Evolutionary conservation across 1,284 basidiomycete species (phyloP).

Genomic region (Leccinum solheimii): DNA sequence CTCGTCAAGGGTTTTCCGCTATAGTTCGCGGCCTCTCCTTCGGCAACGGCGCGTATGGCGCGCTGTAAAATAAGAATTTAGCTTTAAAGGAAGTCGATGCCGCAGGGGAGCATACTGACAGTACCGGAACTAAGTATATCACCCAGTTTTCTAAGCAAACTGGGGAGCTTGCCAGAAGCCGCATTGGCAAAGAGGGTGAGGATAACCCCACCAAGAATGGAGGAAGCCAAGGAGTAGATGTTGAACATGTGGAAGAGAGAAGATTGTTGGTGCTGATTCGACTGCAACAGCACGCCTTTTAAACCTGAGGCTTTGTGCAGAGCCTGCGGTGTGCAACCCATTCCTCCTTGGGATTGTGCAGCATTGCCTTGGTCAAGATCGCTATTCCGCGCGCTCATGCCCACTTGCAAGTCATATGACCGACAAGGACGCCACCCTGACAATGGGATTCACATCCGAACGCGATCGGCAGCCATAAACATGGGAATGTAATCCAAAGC

Average conservation of each 20-base stretch:
- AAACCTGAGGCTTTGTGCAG: conserved; percentile 1
- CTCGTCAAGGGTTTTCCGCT: conserved; percentile 20
- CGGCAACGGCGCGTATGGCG: background rate
- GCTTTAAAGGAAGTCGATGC: background rate
- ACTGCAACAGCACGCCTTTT: conserved; percentile 1
- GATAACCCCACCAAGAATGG: conserved; percentile 19
- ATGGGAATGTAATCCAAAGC: background rate
- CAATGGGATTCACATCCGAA: background rate
- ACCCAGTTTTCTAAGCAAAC: conserved; percentile 6
- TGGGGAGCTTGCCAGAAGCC: conserved; percentile 11
- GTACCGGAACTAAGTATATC: conserved; percentile 1
- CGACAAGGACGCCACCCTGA: background rate
- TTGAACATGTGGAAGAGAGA: conserved; percentile 13
- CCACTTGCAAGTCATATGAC: background rate
- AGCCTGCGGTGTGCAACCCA: background rate
- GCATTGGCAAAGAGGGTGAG: conserved; percentile 17
- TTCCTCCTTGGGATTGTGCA: background rate
- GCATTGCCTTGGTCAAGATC: background rate
- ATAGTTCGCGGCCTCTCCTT: background rate
- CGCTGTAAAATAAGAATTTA: conserved; percentile 5
- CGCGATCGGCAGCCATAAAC: background rate
- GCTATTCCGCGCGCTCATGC: background rate
- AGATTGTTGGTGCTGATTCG: background rate
- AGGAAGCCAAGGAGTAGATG: conserved; percentile 9
- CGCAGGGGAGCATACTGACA: conserved; percentile 6